These are phyloP conservation scores for Viola odorata DNA, from an alignment of 345 rosid genomes.

Conservation along the genomic window DNA sequence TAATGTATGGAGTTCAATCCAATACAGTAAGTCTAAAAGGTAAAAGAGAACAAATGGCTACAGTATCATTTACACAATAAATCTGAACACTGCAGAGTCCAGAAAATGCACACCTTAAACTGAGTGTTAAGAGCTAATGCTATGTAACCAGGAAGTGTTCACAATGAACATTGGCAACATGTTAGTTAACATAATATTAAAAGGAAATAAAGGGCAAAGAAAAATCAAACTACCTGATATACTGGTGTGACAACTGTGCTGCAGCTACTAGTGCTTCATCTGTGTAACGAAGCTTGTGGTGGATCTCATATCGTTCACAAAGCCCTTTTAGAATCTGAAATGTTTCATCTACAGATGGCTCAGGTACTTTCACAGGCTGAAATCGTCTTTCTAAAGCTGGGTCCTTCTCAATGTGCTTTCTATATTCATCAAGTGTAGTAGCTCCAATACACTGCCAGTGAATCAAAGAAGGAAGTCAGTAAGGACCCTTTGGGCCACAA, in stretches of 20 bases:
- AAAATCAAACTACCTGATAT: conserved; percentile 86
- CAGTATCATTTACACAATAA: no score
- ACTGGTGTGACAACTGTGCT: conserved; percentile 90
- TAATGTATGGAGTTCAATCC: no score
- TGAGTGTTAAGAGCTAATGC: no score
- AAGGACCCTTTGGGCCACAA: neutral
- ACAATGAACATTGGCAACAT: no score
- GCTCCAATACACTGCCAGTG: conserved; percentile 96
- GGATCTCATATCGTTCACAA: conserved; percentile 94
- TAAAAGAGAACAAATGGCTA: no score
- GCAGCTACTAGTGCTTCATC: conserved; percentile 87
- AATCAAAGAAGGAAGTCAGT: neutral
- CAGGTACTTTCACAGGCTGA: conserved; percentile 99
- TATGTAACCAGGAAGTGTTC: neutral
- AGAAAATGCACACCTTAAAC: no score
- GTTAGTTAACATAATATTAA: no score
- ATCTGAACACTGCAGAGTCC: no score
- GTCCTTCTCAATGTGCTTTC: conserved; percentile 99
- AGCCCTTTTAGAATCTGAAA: conserved; percentile 88
- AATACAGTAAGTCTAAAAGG: no score
- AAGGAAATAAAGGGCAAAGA: no score
- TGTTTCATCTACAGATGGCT: conserved; percentile 92
- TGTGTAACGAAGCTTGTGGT: conserved; percentile 95
- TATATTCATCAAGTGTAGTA: conserved; percentile 88
- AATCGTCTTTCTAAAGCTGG: conserved; percentile 97